These are phyloP conservation scores for Juglanconis sp. DNA, from an alignment of 2,329 filamentous ascomycete species.

Conservation along the genomic window DNA sequence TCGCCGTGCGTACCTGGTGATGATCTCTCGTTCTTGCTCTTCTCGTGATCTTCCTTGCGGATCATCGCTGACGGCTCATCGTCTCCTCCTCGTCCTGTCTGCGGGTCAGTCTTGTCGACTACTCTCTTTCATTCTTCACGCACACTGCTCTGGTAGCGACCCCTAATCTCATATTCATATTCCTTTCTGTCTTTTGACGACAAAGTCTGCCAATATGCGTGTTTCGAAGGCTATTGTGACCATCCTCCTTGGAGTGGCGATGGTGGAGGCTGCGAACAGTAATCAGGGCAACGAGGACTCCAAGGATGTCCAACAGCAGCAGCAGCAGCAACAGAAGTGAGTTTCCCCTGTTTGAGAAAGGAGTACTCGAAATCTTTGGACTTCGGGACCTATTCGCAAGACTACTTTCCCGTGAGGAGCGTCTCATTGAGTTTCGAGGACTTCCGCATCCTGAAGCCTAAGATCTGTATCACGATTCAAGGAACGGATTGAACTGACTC, in stretches of 20 bases:
- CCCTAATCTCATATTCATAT: neutral
- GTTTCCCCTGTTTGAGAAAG: too few species aligned
- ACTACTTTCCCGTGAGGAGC: too few species aligned
- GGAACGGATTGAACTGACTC: too few species aligned
- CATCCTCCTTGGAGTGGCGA: conserved; percentile 22
- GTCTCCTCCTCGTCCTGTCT: conserved; percentile 2
- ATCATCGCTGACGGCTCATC: neutral
- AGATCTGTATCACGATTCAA: too few species aligned
- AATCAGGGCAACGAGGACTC: conserved; percentile 4
- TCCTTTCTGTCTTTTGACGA: conserved; percentile 6
- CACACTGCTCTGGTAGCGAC: conserved; percentile 12
- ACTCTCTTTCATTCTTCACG: neutral
- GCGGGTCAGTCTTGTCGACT: conserved; percentile 12
- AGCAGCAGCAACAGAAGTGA: neutral
- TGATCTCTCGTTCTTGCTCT: neutral
- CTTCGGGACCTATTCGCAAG: too few species aligned
- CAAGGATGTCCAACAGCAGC: neutral
- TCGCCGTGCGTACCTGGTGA: neutral
- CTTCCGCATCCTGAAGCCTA: too few species aligned
- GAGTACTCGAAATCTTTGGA: too few species aligned
- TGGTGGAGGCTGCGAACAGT: conserved; percentile 21
- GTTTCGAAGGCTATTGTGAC: conserved; percentile 23
- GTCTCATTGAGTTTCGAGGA: too few species aligned
- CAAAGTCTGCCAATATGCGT: conserved; percentile 20
- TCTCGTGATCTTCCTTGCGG: neutral